Percentiles rank a stretch among this genome's conserved stretches.
These are phyloP conservation scores for Rosa rugosa DNA, from an alignment of 306 rosid species.

Conservation along the genomic window DNA sequence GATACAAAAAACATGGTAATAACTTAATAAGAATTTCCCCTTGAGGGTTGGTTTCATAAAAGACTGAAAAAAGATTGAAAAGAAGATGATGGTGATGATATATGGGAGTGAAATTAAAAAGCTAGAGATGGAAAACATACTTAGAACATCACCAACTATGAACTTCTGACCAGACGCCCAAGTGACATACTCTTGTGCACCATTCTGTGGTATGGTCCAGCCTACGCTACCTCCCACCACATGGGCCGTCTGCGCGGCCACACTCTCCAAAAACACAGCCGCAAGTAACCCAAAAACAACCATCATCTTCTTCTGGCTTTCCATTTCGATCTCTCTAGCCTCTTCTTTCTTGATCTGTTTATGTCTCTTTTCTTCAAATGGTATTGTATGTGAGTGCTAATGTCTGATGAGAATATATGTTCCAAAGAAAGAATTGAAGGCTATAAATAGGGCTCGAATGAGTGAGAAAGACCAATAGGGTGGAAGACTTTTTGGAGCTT, in stretches of 20 bases:
- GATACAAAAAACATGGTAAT: too few species aligned
- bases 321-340: not conserved
- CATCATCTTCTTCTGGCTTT: not conserved
- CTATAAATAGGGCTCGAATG: not conserved
- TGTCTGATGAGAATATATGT: not conserved
- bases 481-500: not conserved
- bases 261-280: conserved; percentile 19
- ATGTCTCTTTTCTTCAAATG: not conserved
- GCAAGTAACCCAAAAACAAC: not conserved
- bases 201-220: conserved; percentile 31
- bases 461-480: not conserved
- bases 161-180: conserved; percentile 39
- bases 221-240: conserved; percentile 41
- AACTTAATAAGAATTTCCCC: too few species aligned
- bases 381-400: not conserved
- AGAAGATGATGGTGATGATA: not conserved
- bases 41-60: too few species aligned
- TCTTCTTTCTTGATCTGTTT: not conserved
- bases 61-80: too few species aligned
- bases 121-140: not conserved
- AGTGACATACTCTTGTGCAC: conserved; percentile 5
- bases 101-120: not conserved
- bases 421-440: not conserved
- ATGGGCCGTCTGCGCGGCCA: conserved; percentile 24
- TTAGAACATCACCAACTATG: conserved; percentile 34